Conservation (phyloP, 225 moss, liverwort and hornwort genomes). For the Thuidium tamariscinum region DNA sequence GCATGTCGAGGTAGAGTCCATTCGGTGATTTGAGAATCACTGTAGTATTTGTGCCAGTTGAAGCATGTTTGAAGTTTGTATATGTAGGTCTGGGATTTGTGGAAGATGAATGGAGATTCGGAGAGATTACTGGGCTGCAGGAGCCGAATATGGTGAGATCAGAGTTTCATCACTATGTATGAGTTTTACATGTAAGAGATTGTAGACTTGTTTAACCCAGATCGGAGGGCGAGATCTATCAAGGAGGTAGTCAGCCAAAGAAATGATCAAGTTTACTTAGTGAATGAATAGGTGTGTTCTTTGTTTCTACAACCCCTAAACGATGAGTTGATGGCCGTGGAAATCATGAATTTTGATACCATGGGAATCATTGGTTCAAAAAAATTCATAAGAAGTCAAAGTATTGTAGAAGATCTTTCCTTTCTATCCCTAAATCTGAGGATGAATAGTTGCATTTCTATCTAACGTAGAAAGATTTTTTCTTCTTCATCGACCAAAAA, state of each 20-base stretch:
- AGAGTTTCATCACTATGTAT: background rate
- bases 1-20: slow-evolving; percentile 5
- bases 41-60: too few species aligned
- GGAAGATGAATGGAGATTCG: background rate
- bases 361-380: too few species aligned
- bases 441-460: too few species aligned
- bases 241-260: background rate
- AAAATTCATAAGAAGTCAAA: too few species aligned
- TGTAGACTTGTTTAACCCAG: background rate
- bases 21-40: background rate
- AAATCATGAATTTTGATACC: too few species aligned
- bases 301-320: too few species aligned
- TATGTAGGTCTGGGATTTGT: background rate
- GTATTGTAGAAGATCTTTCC: too few species aligned
- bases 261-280: too few species aligned
- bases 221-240: background rate
- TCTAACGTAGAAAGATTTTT: too few species aligned
- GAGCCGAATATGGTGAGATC: background rate
- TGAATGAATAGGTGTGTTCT: background rate
- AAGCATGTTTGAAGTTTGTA: background rate
- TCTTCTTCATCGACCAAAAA: too few species aligned
- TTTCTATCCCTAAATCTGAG: too few species aligned
- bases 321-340: too few species aligned
- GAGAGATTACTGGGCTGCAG: background rate
- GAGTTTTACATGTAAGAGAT: background rate